Base-by-base conservation (phyloP, 352 stramenopile genomes). In the Globisporangium orthogonon region DNA sequence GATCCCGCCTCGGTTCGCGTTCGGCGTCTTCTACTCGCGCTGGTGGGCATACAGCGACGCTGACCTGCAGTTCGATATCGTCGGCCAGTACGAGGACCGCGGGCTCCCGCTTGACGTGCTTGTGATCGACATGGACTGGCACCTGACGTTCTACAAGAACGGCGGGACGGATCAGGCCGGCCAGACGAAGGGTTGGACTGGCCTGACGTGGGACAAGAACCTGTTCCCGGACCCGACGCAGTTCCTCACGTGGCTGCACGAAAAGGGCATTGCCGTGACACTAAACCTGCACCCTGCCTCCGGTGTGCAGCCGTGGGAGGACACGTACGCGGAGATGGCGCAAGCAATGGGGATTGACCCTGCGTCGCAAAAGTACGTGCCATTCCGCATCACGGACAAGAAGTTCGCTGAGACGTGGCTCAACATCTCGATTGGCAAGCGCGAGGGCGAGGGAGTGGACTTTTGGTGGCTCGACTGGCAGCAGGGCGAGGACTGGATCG, bases 401-500 rank as follows among this genome's bases (percentile, higher is more conserved):
- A 63, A 56, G 30, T 76, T 71, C 29, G 58, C 62, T 5, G 31
- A 61, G 28, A 61, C 55, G 33, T 74, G 64, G 64, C 55, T 74
- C 54, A 67, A 60, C 17, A 39, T 70, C n/a, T 65, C 64, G 1
- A 61, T 74, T 15, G 56, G 62, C 37, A 47, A 47, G 31, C 60
- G 56, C 5, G 64, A 72, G 54, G 33, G 50, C 17, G 64, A 74
- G 15, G 67, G 67, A 33, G 60, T 82, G 41, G 75, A 83, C 54
- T 77, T 81, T 41, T 84, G 69, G 72, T 86, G 75, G 75, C 78
- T 82, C 18, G 75, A 86, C 44, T 86, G 74, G 75, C 75, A 86
- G 59, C 74, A 86, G 33, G 74, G 74, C 33, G 70, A 69, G 46
- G 67, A 78, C 48, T 79, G 71, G 64, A 59, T 66, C 48, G 53